A percentile compares a stretch with the other conserved stretches of the same genome.
Conservation (phyloP, 1,284 basidiomycete species). For the Ceratorhiza oryzae-sativae region DNA sequence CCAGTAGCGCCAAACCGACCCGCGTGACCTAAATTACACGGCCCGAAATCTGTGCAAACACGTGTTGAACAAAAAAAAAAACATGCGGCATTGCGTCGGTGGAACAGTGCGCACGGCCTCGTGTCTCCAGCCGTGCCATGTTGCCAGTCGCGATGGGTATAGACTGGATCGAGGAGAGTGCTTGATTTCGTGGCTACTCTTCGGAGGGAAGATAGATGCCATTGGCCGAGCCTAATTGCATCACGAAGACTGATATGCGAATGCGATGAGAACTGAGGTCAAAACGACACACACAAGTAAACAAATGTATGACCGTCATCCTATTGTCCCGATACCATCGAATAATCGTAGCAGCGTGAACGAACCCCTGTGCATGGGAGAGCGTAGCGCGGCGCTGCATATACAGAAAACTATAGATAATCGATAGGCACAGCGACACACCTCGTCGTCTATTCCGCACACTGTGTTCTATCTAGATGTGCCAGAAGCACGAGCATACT, state of each 20-base stretch:
- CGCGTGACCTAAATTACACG: constrained; percentile 13
- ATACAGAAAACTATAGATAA: constrained; percentile 2
- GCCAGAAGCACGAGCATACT: neutral
- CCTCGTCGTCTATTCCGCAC: neutral
- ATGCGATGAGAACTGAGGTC: neutral
- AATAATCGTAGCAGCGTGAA: neutral
- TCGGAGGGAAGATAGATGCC: neutral
- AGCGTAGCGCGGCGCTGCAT: neutral
- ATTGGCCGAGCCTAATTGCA: neutral
- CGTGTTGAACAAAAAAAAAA: constrained; percentile 20
- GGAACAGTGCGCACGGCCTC: constrained; percentile 9
- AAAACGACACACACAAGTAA: neutral
- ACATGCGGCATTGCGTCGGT: constrained; percentile 7
- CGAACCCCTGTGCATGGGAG: neutral
- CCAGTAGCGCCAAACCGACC: constrained; percentile 7
- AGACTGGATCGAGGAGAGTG: neutral
- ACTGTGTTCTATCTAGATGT: neutral
- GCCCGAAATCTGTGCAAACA: neutral
- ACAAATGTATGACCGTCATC: constrained; percentile 5
- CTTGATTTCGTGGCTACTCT: neutral
- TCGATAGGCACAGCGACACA: constrained; percentile 1
- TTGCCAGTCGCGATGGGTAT: constrained; percentile 12
- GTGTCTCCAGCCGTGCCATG: neutral
- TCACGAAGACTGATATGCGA: neutral
- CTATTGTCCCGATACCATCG: neutral